Conservation (phyloP, 306 rosid species). For the Vigna hirtella region DNA sequence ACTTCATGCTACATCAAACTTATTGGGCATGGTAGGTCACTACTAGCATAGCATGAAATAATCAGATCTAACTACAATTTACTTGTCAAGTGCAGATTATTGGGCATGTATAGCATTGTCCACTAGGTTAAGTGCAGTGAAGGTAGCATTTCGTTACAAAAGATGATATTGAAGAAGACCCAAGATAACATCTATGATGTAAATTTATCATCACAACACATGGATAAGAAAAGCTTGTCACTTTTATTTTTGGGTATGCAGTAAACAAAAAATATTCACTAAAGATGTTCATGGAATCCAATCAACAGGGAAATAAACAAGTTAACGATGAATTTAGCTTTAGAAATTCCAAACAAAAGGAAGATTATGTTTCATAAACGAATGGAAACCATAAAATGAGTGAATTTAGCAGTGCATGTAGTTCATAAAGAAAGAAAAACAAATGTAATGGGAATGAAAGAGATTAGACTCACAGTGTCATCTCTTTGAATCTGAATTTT, state of each 20-base stretch:
- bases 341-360: background rate
- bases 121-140: background rate
- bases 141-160: conserved; percentile 8
- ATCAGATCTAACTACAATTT: background rate
- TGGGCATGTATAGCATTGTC: background rate
- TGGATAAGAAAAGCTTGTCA: background rate
- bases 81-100: background rate
- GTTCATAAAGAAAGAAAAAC: background rate
- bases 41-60: background rate
- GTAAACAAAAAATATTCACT: background rate
- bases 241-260: background rate
- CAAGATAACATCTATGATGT: background rate
- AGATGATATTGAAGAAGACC: background rate
- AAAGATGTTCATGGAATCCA: background rate
- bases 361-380: background rate
- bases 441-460: background rate
- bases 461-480: conserved; percentile 58
- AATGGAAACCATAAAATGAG: background rate
- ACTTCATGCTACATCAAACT: conserved; percentile 15
- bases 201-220: conserved; percentile 11
- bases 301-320: background rate
- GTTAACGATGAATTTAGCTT: background rate
- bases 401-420: background rate
- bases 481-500: conserved; percentile 81
- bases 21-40: conserved; percentile 5